Evolutionary conservation across 1,284 basidiomycete species (phyloP).

Genomic region (Rhodotorula sp.): DNA sequence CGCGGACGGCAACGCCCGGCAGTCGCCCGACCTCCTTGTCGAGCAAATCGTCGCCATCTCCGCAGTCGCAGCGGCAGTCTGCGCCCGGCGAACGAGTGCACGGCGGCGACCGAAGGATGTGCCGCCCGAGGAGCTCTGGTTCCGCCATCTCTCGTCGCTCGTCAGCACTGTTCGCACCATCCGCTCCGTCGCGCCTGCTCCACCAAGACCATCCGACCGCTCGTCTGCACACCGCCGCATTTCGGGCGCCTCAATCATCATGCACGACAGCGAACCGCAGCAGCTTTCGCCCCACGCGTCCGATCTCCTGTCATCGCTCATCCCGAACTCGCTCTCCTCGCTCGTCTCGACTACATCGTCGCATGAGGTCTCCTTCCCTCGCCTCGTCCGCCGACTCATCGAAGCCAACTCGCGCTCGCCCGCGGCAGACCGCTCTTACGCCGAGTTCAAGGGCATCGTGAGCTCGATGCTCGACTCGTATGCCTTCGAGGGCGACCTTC

Average conservation of each 20-base stretch:
- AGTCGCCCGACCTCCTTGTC: slow-evolving; percentile 32
- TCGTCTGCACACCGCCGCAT: slow-evolving; percentile 26
- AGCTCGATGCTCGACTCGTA: slow-evolving; percentile 94
- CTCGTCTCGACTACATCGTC: slow-evolving; percentile 80
- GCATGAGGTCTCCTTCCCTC: slow-evolving; percentile 82
- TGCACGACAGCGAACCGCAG: slow-evolving; percentile 38
- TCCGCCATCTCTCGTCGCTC: slow-evolving; percentile 68
- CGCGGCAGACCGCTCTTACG: slow-evolving; percentile 59
- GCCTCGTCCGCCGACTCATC: slow-evolving; percentile 84
- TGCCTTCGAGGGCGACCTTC: slow-evolving; percentile 82
- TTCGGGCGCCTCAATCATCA: slow-evolving; percentile 32
- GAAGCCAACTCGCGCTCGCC: slow-evolving; percentile 51
- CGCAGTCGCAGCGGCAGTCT: slow-evolving; percentile 38
- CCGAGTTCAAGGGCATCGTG: slow-evolving; percentile 85
- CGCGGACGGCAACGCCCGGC: neutral
- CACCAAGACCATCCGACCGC: slow-evolving; percentile 68
- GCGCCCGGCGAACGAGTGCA: slow-evolving; percentile 31
- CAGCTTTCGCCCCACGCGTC: slow-evolving; percentile 51
- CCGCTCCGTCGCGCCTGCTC: slow-evolving; percentile 50
- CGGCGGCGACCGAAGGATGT: slow-evolving; percentile 42
- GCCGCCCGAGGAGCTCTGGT: slow-evolving; percentile 85
- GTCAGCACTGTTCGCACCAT: slow-evolving; percentile 10
- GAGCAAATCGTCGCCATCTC: slow-evolving; percentile 54
- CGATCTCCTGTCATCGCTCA: slow-evolving; percentile 64
- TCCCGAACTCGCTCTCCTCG: slow-evolving; percentile 80